phyloP scores from a whole-genome alignment of 352 stramenopile species.

The Blastocystis sp. region DNA sequence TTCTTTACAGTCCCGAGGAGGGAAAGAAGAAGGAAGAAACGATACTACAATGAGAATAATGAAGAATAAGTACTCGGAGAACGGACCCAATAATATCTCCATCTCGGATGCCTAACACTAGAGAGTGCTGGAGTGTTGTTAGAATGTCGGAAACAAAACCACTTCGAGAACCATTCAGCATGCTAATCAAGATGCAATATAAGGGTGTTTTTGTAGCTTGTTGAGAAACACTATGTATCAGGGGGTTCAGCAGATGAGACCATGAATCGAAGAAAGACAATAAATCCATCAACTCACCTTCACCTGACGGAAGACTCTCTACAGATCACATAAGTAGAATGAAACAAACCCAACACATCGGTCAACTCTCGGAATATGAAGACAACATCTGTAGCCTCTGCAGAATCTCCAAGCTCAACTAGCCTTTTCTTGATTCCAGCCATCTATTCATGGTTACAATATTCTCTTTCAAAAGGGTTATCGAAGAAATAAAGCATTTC shows the following conservation, averaged over 20 bases:
- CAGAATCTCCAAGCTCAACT: slow-evolving; percentile 1
- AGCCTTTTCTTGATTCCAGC: not conserved
- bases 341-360: not conserved
- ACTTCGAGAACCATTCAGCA: not conserved
- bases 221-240: slow-evolving; percentile 30
- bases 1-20: not conserved
- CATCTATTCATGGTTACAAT: slow-evolving; percentile 24
- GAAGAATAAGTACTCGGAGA: not conserved
- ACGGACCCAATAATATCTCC: not conserved
- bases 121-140: slow-evolving; percentile 1
- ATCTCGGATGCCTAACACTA: not conserved
- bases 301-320: not conserved
- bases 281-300: not conserved
- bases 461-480: not conserved
- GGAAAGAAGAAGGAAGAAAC: not conserved
- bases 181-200: not conserved
- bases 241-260: not conserved
- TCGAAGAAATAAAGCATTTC: not conserved
- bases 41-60: not conserved
- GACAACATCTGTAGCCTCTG: not conserved
- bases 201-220: slow-evolving; percentile 34
- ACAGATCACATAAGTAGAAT: not conserved
- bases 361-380: not conserved
- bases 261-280: slow-evolving; percentile 47
- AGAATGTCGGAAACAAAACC: not conserved